A percentile compares a stretch with the other conserved stretches of the same genome.
Conservation (phyloP, 176 grass and related monocot species). For the Triticum dicoccoides region DNA sequence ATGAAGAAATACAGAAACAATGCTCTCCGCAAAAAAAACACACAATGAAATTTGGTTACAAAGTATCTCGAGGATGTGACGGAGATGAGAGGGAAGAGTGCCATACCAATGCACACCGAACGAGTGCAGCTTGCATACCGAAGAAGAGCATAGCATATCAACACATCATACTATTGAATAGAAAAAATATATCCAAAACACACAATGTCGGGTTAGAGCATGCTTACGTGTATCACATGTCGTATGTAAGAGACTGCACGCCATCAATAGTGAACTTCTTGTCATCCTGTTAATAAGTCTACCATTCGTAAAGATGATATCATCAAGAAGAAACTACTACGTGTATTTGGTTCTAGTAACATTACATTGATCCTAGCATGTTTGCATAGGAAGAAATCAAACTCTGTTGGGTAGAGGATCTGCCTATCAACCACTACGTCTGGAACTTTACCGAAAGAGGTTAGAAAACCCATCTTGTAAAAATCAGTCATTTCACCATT, state of each 20-base stretch:
- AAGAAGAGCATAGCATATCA: not conserved
- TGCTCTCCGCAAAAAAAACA: not conserved
- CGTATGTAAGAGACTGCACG: constrained; percentile 60
- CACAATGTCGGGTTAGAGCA: not conserved
- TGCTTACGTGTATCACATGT: constrained; percentile 65
- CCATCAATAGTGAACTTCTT: constrained; percentile 62
- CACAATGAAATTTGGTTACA: not conserved
- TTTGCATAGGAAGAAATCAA: constrained; percentile 79
- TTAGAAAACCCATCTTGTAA: not conserved
- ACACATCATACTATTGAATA: not conserved
- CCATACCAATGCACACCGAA: constrained; percentile 68
- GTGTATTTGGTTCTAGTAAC: not conserved
- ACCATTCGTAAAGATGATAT: not conserved
- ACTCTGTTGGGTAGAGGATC: constrained; percentile 68
- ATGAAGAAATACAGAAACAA: not conserved
- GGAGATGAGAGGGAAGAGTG: not conserved
- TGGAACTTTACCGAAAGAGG: constrained; percentile 25
- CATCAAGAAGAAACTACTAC: too few species aligned
- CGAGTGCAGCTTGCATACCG: constrained; percentile 68
- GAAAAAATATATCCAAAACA: not conserved
- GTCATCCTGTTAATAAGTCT: constrained; percentile 37
- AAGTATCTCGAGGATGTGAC: not conserved
- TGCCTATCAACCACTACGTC: constrained; percentile 38
- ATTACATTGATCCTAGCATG: constrained; percentile 69
- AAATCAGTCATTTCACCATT: not conserved